Conservation (phyloP, 2,329 filamentous ascomycete genomes). For the Dactylellina sp. region DNA sequence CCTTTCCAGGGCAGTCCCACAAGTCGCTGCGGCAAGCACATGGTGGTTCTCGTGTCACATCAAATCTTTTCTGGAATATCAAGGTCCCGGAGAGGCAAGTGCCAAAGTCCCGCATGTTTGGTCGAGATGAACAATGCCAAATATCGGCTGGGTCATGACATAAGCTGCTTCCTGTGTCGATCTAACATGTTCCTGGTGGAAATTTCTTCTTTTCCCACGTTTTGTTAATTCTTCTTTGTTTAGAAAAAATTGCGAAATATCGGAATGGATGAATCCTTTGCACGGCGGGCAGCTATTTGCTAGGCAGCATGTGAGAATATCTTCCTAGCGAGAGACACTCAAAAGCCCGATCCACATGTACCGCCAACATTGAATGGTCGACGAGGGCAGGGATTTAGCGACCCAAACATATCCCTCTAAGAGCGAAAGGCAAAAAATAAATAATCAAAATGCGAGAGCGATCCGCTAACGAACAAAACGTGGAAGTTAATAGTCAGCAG, state of each 20-base stretch:
- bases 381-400: conserved; percentile 56
- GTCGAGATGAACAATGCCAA: conserved; percentile 41
- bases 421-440: conserved; percentile 13
- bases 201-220: conserved; percentile 31
- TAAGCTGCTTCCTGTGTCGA: conserved; percentile 56
- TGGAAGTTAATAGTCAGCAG: conserved; percentile 42
- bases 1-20: conserved; percentile 35
- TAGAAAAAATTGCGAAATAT: conserved; percentile 29
- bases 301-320: conserved; percentile 55
- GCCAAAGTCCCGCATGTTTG: conserved; percentile 47
- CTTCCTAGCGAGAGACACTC: conserved; percentile 55
- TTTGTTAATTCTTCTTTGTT: conserved; percentile 5
- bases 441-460: conserved; percentile 4
- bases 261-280: conserved; percentile 45
- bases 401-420: conserved; percentile 46
- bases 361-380: conserved; percentile 34
- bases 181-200: conserved; percentile 17
- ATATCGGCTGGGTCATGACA: conserved; percentile 46
- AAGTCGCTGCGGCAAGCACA: conserved; percentile 52
- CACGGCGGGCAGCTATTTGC: conserved; percentile 16
- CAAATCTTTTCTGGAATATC: conserved; percentile 52
- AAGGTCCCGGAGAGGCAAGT: conserved; percentile 52
- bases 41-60: conserved; percentile 51
- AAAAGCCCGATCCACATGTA: conserved; percentile 31
- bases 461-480: conserved; percentile 43